These are phyloP conservation scores for Xylariales sp. DNA, from an alignment of 2,329 filamentous ascomycete genomes.

Conservation along the genomic window DNA sequence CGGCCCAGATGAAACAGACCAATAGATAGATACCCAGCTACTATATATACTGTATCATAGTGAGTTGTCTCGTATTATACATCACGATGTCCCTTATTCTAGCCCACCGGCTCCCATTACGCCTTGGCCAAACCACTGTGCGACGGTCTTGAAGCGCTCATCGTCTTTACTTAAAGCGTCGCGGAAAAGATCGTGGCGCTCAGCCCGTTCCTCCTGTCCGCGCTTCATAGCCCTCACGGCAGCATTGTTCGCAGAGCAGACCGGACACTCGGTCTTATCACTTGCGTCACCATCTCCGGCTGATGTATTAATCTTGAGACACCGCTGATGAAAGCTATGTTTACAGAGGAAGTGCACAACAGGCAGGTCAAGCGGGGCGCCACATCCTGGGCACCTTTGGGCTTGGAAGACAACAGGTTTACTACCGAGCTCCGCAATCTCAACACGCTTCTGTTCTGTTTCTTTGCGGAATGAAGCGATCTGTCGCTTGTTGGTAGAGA, in stretches of 20 bases:
- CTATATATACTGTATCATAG: constrained; percentile 14
- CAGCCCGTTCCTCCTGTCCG: constrained; percentile 87
- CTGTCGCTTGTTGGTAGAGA: constrained; percentile 80
- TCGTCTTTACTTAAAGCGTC: constrained; percentile 78
- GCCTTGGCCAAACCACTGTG: constrained; percentile 93
- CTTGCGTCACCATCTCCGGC: constrained; percentile 53
- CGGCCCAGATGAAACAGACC: not conserved
- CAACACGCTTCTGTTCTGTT: constrained; percentile 80
- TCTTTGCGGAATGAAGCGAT: constrained; percentile 87
- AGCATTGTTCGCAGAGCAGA: constrained; percentile 85
- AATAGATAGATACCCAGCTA: constrained; percentile 22
- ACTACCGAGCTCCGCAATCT: constrained; percentile 79
- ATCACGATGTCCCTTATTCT: constrained; percentile 23
- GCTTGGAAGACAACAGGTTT: constrained; percentile 93
- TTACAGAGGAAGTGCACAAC: constrained; percentile 97
- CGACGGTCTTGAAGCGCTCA: constrained; percentile 89
- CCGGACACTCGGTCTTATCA: constrained; percentile 81
- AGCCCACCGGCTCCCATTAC: constrained; percentile 71
- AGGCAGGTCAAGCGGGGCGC: constrained; percentile 81
- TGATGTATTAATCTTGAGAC: constrained; percentile 68
- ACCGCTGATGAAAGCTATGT: constrained; percentile 95
- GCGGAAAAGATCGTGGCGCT: constrained; percentile 89
- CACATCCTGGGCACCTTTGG: constrained; percentile 87
- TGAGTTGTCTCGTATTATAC: constrained; percentile 20
- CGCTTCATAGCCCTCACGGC: constrained; percentile 88